Base-by-base conservation (phyloP, 306 rosid species). In the Vigna unguiculata region DNA sequence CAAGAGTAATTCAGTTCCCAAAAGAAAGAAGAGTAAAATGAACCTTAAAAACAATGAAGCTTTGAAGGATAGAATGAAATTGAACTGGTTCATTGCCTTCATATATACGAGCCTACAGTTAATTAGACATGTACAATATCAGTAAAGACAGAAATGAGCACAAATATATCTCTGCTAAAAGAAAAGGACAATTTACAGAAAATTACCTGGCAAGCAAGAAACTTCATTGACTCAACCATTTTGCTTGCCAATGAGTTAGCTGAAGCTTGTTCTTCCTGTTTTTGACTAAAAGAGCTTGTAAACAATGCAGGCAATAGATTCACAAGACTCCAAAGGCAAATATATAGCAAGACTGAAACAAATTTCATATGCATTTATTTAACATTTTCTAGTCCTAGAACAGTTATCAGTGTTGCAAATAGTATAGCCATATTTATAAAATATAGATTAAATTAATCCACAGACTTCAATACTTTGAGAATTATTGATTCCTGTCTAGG, bases 141-240 rank as follows among this genome's bases (percentile, higher is more conserved):
- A 87, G 87, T 65, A 81, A 55, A 78, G 73, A 59, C 52, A 13
- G 63, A 70, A 64, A 48, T 62, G 48, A 53, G 36, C 7, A 60
- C 7, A 53, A 41, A 63, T 41, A 53, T 49, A 63, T 51, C 57
- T 58, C 72, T 57, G 59, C 13, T 6, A 47, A 61, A 67, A 67
- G 36, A 61, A 28, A 63, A 19, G 38, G n/a, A 64, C 13, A 54
- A 22, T 43, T 43, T 4, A 17, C 77, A 68, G 69, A 51, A 72
- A 60, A 63, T 72, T 75, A 93, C 98, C 96, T 93, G 98, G 74
- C 89, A 85, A 36, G 96, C 84, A 45, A 83, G 85, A 82, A 86
- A 90, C 90, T 93, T 93, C 85, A 89, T 59, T 61, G 93, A 85
- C 82, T 89, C 98, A 16, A 90, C 87, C 93, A 93, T 89, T 91